Evolutionary conservation across 305 asterid species (phyloP), one percentile per base, ranked within the genome.

Genomic region (Fraxinus latifolia): DNA sequence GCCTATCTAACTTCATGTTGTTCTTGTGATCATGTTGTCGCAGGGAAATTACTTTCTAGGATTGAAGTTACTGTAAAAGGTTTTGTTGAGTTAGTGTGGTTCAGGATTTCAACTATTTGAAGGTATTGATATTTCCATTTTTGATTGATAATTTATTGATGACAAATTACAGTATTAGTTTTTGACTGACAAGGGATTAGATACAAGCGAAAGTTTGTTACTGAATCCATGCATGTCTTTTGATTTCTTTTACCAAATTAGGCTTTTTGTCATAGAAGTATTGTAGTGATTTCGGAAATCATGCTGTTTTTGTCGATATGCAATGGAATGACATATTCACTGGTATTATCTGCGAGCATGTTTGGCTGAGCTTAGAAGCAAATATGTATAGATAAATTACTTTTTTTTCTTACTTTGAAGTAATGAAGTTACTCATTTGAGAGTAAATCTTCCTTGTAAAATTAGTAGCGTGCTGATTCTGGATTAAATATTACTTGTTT

Each of bases 41-140:
- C 89, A 86, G 89, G 87, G 79, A 1, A 65, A 62, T 11, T 29
- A 36, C 79, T 29, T 39, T 67, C 36, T 71, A 27, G 42, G 80
- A 47, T 53, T 17, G 50, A 65, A 29, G 77, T 58, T 78, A 58
- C 32, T n/a, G 79, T 73, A 83, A 83, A 80, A 79, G 83, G 78
- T 37, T 76, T 82, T 85, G 60, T 14, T 50, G 81, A 81, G 19
- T 77, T 42, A 71, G 79, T 55, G 79, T 83, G 77, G 81, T 39
- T 62, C 67, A 21, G 25, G 75, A 80, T 31, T 82, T 85, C 76
- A 58, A 79, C 84, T 77, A 77, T 68, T 74, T 85, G 78, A 79
- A 84, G 79, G 80, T 50, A 77, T 67, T 78, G 50, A 77, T 79
- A 36, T 72, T 62, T 71, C 31, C 50, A 23, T 39, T 21, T 53